phyloP scores from a whole-genome alignment of 352 stramenopile genomes.

The Saprolegnia diclina region DNA sequence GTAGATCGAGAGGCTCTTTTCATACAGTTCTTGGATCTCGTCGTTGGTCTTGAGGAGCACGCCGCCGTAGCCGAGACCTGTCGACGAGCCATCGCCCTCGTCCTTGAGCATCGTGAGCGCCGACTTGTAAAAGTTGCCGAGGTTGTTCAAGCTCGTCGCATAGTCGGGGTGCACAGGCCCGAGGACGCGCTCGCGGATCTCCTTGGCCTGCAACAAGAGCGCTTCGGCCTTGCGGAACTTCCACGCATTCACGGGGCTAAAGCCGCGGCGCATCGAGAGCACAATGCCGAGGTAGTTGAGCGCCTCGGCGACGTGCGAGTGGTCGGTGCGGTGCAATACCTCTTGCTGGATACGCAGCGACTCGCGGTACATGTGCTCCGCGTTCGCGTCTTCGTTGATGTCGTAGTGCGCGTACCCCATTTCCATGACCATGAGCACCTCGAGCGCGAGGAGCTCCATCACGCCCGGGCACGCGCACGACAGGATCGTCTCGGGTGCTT shows the following conservation, averaged over 20 bases:
- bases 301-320: conserved; percentile 72
- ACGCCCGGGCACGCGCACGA: conserved; percentile 64
- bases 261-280: conserved; percentile 63
- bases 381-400: conserved; percentile 67
- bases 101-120: conserved; percentile 24
- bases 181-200: conserved; percentile 66
- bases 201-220: conserved; percentile 57
- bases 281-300: conserved; percentile 77
- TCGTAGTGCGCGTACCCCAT: conserved; percentile 72
- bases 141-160: conserved; percentile 75
- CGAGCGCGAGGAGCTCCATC: conserved; percentile 62
- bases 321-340: conserved; percentile 64
- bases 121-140: conserved; percentile 78
- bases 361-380: conserved; percentile 72
- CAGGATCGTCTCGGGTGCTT: conserved; percentile 31
- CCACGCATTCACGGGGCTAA: conserved; percentile 67
- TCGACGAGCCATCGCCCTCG: background rate
- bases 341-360: conserved; percentile 70
- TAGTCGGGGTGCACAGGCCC: conserved; percentile 73
- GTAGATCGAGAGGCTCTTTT: conserved; percentile 66
- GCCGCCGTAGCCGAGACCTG: conserved; percentile 10
- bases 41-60: conserved; percentile 26
- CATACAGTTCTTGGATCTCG: conserved; percentile 71
- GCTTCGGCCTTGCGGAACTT: conserved; percentile 65
- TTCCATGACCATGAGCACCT: conserved; percentile 67